Conservation (phyloP, 805 yeast species). For the Diddensiella transvaalensis region DNA sequence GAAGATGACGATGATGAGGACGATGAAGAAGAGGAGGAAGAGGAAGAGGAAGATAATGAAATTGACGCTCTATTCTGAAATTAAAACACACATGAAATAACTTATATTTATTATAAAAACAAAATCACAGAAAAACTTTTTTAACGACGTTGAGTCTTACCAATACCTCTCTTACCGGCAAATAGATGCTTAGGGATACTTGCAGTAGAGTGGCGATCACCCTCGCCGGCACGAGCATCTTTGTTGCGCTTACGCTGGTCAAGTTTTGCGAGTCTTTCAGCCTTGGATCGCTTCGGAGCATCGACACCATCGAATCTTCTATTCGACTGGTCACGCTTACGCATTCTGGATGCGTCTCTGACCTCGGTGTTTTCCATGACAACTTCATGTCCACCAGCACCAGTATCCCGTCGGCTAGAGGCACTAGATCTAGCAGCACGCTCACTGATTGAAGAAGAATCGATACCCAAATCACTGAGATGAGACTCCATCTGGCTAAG, state of each 20-base stretch:
- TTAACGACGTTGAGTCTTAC: constrained; percentile 86
- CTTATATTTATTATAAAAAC: background rate
- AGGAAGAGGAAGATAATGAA: constrained; percentile 29
- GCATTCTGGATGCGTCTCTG: constrained; percentile 40
- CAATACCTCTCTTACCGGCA: constrained; percentile 95
- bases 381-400: constrained; percentile 69
- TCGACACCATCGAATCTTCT: constrained; percentile 79
- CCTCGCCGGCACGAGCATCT: constrained; percentile 90
- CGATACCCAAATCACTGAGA: constrained; percentile 87
- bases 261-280: constrained; percentile 80
- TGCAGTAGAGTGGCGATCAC: constrained; percentile 85
- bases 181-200: constrained; percentile 90
- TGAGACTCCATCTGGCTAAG: constrained; percentile 81
- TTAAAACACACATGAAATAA: constrained; percentile 1
- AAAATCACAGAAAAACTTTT: background rate
- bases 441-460: constrained; percentile 61
- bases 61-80: constrained; percentile 26
- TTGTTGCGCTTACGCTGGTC: constrained; percentile 94
- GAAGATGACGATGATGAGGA: constrained; percentile 36
- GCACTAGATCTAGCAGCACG: constrained; percentile 35
- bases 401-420: constrained; percentile 25
- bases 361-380: constrained; percentile 45
- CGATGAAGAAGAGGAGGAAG: constrained; percentile 46
- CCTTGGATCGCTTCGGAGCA: constrained; percentile 74
- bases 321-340: constrained; percentile 62